phyloP scores from a whole-genome alignment of 164 flowering plant genomes.

The Buxus sempervirens region DNA sequence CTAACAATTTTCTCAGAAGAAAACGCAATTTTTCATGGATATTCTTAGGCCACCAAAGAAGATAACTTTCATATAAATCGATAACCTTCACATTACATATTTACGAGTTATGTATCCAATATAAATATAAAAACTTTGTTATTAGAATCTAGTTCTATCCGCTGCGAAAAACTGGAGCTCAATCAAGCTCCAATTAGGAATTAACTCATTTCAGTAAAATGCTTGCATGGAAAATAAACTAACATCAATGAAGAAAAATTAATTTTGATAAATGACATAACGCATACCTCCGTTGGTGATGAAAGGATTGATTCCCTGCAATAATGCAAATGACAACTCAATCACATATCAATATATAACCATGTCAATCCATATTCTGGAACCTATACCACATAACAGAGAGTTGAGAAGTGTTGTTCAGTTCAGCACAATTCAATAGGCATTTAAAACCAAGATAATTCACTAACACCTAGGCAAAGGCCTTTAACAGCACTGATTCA shows the following conservation, averaged over 20 bases:
- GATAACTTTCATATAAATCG: neutral
- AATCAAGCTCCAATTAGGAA: neutral
- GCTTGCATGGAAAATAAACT: neutral
- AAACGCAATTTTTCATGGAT: neutral
- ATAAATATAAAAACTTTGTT: neutral
- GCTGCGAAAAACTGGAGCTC: neutral
- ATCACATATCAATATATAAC: conserved; percentile 29
- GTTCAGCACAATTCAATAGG: too few relatives aligned
- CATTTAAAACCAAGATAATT: too few relatives aligned
- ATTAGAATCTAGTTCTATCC: neutral
- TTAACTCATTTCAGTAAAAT: neutral
- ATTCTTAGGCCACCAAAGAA: neutral
- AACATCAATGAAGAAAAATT: too few relatives aligned
- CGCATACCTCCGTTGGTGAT: conserved; percentile 46
- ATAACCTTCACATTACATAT: too few relatives aligned
- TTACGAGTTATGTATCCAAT: neutral
- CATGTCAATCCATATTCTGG: neutral
- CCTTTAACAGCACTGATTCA: too few relatives aligned
- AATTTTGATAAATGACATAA: too few relatives aligned
- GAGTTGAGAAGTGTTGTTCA: too few relatives aligned
- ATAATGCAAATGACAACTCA: conserved; percentile 38
- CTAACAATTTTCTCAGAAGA: neutral
- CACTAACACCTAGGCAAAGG: too few relatives aligned
- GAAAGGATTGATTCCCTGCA: conserved; percentile 50
- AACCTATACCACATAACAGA: too few relatives aligned